phyloP scores from a whole-genome alignment of 768 basidiomycete species.

The Termitomyces sp. region DNA sequence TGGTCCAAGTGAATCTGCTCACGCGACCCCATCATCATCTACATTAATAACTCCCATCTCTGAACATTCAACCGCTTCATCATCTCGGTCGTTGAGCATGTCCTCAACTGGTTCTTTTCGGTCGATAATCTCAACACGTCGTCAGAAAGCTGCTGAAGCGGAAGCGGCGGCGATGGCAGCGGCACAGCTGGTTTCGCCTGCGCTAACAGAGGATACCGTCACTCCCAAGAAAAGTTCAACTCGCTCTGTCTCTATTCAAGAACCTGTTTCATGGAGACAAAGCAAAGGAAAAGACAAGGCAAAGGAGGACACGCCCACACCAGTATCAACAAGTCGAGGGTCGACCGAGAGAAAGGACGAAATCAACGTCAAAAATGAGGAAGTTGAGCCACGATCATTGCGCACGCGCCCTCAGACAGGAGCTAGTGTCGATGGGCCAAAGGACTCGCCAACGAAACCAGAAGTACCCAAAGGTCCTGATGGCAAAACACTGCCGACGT shows the following conservation, averaged over 20 bases:
- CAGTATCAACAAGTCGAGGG: slow-evolving; percentile 18
- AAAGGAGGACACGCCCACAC: slow-evolving; percentile 19
- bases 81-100: slow-evolving; percentile 37
- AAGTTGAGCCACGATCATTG: slow-evolving; percentile 45
- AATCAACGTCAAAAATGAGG: slow-evolving; percentile 32
- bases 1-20: slow-evolving; percentile 25
- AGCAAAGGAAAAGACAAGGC: slow-evolving; percentile 34
- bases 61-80: slow-evolving; percentile 20
- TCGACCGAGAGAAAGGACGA: slow-evolving; percentile 15
- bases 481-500: slow-evolving; percentile 65
- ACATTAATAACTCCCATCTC: slow-evolving; percentile 26
- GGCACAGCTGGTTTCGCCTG: slow-evolving; percentile 40
- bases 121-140: slow-evolving; percentile 57
- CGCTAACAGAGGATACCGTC: slow-evolving; percentile 34
- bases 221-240: slow-evolving; percentile 26
- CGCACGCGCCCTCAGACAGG: slow-evolving; percentile 40
- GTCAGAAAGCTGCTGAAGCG: slow-evolving; percentile 37
- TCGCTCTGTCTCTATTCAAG: slow-evolving; percentile 26
- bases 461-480: slow-evolving; percentile 52
- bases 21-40: slow-evolving; percentile 21
- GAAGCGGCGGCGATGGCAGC: slow-evolving; percentile 7
- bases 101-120: slow-evolving; percentile 37
- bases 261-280: slow-evolving; percentile 18
- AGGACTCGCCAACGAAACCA: slow-evolving; percentile 29
- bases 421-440: slow-evolving; percentile 27